Evolutionary conservation across 768 basidiomycete species (phyloP).

Genomic region (Boletus sp.): DNA sequence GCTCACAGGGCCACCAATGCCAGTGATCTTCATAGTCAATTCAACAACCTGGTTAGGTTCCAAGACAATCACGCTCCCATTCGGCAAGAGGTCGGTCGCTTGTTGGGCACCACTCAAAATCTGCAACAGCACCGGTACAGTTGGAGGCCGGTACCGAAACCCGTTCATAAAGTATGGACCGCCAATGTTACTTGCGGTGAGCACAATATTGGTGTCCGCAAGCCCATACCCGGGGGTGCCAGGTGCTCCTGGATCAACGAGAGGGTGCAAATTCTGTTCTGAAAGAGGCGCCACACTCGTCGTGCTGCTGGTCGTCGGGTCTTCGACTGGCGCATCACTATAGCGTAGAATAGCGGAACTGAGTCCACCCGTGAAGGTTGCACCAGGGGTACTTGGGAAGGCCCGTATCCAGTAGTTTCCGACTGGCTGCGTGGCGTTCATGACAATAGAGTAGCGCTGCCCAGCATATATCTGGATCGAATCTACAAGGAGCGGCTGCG

Average conservation of each 20-base stretch:
- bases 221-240: slow-evolving; percentile 37
- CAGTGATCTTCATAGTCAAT: slow-evolving; percentile 11
- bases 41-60: slow-evolving; percentile 29
- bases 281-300: slow-evolving; percentile 26
- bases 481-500: slow-evolving; percentile 41
- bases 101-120: slow-evolving; percentile 39
- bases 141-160: slow-evolving; percentile 23
- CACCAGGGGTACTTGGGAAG: slow-evolving; percentile 21
- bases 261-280: slow-evolving; percentile 29
- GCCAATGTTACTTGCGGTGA: slow-evolving; percentile 9
- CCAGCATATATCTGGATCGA: slow-evolving; percentile 31
- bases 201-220: slow-evolving; percentile 38
- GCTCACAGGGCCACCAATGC: slow-evolving; percentile 24
- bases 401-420: slow-evolving; percentile 57
- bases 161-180: slow-evolving; percentile 16
- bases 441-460: slow-evolving; percentile 42
- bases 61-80: slow-evolving; percentile 23
- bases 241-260: slow-evolving; percentile 33
- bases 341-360: slow-evolving; percentile 58
- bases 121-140: slow-evolving; percentile 43
- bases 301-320: slow-evolving; percentile 42
- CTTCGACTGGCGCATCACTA: slow-evolving; percentile 33
- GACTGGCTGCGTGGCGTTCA: slow-evolving; percentile 42
- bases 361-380: slow-evolving; percentile 36
- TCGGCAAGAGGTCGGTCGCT: slow-evolving; percentile 27